phyloP scores from a whole-genome alignment of 2,329 filamentous ascomycete species.

The Sporothrix euskadiensis region DNA sequence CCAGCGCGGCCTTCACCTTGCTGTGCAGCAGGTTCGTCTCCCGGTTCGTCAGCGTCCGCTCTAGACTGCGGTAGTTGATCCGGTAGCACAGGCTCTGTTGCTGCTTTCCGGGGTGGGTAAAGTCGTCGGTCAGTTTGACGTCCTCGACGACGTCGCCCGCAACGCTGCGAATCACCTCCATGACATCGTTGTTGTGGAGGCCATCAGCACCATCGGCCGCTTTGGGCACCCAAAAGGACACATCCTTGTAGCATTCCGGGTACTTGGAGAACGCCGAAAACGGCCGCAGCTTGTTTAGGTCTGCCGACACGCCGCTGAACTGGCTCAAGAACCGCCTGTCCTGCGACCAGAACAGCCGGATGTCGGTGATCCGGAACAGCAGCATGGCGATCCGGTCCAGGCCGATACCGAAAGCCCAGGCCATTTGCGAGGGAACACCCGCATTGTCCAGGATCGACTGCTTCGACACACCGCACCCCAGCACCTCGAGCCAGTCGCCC shows the following conservation, averaged over 20 bases:
- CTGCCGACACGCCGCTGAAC: conserved; percentile 65
- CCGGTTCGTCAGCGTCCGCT: conserved; percentile 81
- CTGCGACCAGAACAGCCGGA: conserved; percentile 90
- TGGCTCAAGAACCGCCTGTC: conserved; percentile 85
- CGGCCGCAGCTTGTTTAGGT: conserved; percentile 53
- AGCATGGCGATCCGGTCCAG: conserved; percentile 97
- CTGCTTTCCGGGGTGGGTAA: conserved; percentile 81
- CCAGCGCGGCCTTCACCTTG: conserved; percentile 63
- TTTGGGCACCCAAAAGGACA: conserved; percentile 82
- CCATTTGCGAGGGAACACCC: conserved; percentile 70
- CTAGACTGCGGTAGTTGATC: conserved; percentile 89
- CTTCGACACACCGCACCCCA: conserved; percentile 88
- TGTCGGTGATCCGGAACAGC: conserved; percentile 93
- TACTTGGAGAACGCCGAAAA: conserved; percentile 91
- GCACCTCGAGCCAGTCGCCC: conserved; percentile 91
- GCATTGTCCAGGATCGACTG: conserved; percentile 80
- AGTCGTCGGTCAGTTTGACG: conserved; percentile 80
- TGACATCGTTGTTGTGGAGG: conserved; percentile 95
- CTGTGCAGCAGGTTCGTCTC: conserved; percentile 78
- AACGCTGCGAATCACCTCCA: conserved; percentile 87
- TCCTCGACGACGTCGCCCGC: conserved; percentile 86
- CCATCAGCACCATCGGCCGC: conserved; percentile 6
- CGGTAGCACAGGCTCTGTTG: conserved; percentile 86
- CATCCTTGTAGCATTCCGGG: conserved; percentile 85
- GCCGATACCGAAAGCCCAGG: conserved; percentile 95